Evolutionary conservation across 164 flowering plant species (phyloP), one percentile per base, ranked within the genome.

Genomic region (Kingdonia uniflora): DNA sequence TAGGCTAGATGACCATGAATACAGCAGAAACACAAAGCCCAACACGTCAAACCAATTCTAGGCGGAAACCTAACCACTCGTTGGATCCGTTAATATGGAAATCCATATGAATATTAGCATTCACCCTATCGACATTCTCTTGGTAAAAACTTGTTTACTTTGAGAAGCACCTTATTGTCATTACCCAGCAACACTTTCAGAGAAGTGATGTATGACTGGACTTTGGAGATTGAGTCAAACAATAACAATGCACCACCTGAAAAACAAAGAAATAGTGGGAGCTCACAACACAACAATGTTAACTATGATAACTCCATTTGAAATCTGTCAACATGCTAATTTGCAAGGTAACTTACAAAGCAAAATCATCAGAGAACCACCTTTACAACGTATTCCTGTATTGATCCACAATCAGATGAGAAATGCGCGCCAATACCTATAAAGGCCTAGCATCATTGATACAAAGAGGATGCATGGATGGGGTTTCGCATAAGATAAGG

Each of bases 201-300:
- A 88, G 69, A 88, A 88, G 39, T 88, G 95, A 68, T 83, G 85
- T 59, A 88, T 83, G 16, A 88, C 79, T 0, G 96, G 96, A 95
- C 91, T 53, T 85, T 88, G 11, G 96, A 83, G 56, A 88, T 85
- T 10, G 91, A 81, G 46, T 88, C 95, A 6, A 88, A 80, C 2
- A 95, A 84, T 37, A 95, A 83, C 51, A 88, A 29, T 62, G 85
- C 96, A 5, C 96, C 84, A 41, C 95, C 81, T 45, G 96, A 60
- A n/a, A n/a, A n/a, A n/a, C n/a, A n/a, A n/a, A n/a, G n/a, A n/a
- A n/a, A n/a, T n/a, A n/a, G n/a, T n/a, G n/a, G n/a, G n/a, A n/a
- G n/a, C n/a, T n/a, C n/a, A n/a, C n/a, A n/a, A n/a, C n/a, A n/a
- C n/a, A n/a, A n/a, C n/a, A n/a, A n/a, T n/a, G n/a, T n/a, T n/a